Conservation (phyloP, 2,329 filamentous ascomycete species). For the Trichophyton equinum region DNA sequence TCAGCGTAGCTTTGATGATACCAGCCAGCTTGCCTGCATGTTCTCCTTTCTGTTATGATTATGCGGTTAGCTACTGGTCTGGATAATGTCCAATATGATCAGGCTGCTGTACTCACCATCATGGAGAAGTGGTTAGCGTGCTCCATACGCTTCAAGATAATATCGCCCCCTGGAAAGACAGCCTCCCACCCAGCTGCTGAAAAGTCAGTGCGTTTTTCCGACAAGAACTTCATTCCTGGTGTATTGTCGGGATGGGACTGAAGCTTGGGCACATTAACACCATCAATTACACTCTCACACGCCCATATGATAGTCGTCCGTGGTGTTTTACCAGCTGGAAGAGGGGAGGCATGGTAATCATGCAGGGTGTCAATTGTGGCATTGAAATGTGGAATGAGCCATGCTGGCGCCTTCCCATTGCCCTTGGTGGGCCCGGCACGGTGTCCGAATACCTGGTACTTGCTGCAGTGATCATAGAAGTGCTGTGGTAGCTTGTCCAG, state of each 20-base stretch:
- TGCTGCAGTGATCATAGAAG: slow-evolving; percentile 39
- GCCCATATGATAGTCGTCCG: slow-evolving; percentile 3
- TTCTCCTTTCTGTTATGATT: background rate
- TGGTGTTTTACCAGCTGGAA: background rate
- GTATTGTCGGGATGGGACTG: slow-evolving; percentile 1
- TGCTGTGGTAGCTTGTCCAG: slow-evolving; percentile 53
- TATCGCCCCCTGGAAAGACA: background rate
- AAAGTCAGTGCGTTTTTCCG: background rate
- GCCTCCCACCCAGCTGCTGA: background rate
- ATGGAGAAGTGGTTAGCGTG: background rate
- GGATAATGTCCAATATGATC: background rate
- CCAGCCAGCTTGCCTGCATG: background rate
- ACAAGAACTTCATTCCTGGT: slow-evolving; percentile 2
- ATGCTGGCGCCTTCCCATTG: slow-evolving; percentile 28
- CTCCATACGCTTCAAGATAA: background rate
- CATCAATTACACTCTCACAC: background rate
- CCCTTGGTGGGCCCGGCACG: slow-evolving; percentile 25
- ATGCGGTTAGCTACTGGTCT: background rate
- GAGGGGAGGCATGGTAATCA: slow-evolving; percentile 28
- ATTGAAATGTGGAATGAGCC: slow-evolving; percentile 41
- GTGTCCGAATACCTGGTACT: slow-evolving; percentile 35
- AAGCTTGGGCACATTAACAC: background rate
- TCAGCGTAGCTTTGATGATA: background rate
- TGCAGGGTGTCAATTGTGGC: slow-evolving; percentile 38
- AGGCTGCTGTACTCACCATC: background rate